Base-by-base conservation (phyloP, 1,284 basidiomycete genomes). In the Inonotus hispidus region DNA sequence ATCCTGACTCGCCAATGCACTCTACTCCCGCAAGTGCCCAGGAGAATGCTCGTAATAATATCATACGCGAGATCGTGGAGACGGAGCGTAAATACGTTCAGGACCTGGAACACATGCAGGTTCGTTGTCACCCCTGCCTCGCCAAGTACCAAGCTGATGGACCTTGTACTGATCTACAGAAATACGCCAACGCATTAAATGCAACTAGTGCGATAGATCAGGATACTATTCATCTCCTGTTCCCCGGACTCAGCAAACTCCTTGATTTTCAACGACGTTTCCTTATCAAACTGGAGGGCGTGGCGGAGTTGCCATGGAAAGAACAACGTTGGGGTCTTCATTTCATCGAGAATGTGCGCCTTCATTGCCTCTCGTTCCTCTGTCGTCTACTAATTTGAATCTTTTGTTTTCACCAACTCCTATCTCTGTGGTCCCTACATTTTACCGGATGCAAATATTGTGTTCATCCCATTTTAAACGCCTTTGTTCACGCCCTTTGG, bases 81-180 rank as follows among this genome's bases (percentile, higher is more conserved):
- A 95, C 93, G 2, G 97, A 99, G 74, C 87, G 96, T 58, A 98
- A 97, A 77, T 99, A 96, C 73, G 96, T 99, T 16, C 92, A 96
- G 73, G 96, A 99, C 75, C 79, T 99, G 60, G 97, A 99, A 74
- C 88, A 95, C 69, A 88, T 99, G 82, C 94, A 96, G 84, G 93
- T 92, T 67, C 68, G 84, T 71, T 43, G 25, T 53, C 38, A 53
- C 62, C 41, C 25, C 27, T 57, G 59, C 59, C 62, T 59, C 19
- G 52, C 56, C 56, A 70, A 21, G 69, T 46, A 63, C 59, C 54
- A 50, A 27, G 19, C 57, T 47, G 23, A 47, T 39, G 23, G 16
- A 25, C 54, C 27, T 46, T 39, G 16, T 35, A 23, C n/a, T 38
- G 11, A 23, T 23, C 14, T 67, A 35, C 16, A 93, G 91, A 88